A percentile compares a stretch with the other conserved stretches of the same genome.
These are phyloP conservation scores for Sistotremastrum suecicum DNA, from an alignment of 768 basidiomycete genomes.

Conservation along the genomic window DNA sequence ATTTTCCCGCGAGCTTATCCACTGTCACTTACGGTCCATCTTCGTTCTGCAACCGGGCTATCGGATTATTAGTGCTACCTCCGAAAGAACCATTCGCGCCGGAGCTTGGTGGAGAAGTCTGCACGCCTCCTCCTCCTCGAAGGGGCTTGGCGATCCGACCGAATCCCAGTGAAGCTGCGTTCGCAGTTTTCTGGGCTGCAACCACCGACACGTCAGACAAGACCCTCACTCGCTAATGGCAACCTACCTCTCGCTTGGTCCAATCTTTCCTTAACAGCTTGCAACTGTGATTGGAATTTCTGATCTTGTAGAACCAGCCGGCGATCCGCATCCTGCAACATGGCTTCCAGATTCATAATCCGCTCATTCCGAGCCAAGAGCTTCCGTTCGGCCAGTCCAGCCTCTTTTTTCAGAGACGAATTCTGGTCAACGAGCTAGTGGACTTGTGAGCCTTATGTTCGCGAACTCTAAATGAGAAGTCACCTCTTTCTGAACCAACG, in stretches of 20 bases:
- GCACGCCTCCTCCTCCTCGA: constrained; percentile 73
- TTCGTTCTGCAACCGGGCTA: constrained; percentile 67
- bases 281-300: constrained; percentile 89
- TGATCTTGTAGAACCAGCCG: constrained; percentile 85
- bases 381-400: constrained; percentile 93
- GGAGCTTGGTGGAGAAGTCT: constrained; percentile 24
- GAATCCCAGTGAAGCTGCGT: constrained; percentile 63
- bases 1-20: neutral
- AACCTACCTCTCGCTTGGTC: constrained; percentile 81
- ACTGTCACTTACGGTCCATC: constrained; percentile 32
- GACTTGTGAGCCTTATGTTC: neutral
- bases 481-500: constrained; percentile 94
- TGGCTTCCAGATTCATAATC: constrained; percentile 88
- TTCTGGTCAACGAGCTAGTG: constrained; percentile 94
- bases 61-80: constrained; percentile 43
- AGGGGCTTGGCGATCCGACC: constrained; percentile 96
- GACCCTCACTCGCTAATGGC: constrained; percentile 2
- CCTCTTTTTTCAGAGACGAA: constrained; percentile 92
- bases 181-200: constrained; percentile 64
- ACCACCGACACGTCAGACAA: constrained; percentile 5
- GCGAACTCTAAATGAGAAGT: constrained; percentile 6
- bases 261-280: constrained; percentile 81
- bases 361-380: constrained; percentile 92
- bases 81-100: constrained; percentile 28
- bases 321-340: constrained; percentile 89